Conservation (phyloP, 73 alveolate species). For the Stentor roeselii region DNA sequence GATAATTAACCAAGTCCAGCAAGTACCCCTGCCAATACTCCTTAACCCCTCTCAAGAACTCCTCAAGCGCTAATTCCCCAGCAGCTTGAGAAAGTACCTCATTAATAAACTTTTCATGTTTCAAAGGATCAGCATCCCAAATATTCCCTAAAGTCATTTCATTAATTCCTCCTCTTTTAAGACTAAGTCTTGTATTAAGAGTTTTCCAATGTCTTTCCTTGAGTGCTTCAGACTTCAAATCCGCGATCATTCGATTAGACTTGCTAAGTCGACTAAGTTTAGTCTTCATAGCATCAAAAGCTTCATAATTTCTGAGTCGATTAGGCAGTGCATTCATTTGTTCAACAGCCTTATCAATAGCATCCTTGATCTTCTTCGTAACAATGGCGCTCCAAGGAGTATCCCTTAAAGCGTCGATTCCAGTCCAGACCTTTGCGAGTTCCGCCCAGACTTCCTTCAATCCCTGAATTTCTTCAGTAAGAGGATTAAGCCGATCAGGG, state of each 20-base stretch:
- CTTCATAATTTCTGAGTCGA: constrained; percentile 82
- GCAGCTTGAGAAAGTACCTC: constrained; percentile 92
- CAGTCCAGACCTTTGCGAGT: constrained; percentile 23
- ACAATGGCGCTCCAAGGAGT: constrained; percentile 91
- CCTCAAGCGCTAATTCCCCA: constrained; percentile 95
- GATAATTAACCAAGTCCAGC: constrained; percentile 94
- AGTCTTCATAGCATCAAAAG: constrained; percentile 92
- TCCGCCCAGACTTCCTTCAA: constrained; percentile 28
- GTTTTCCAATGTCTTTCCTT: constrained; percentile 96
- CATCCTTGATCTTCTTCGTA: constrained; percentile 85
- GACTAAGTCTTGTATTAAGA: constrained; percentile 66
- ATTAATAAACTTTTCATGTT: constrained; percentile 75
- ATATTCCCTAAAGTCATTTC: constrained; percentile 69
- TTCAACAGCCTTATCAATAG: constrained; percentile 70
- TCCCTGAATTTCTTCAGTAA: constrained; percentile 42
- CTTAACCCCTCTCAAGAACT: constrained; percentile 68
- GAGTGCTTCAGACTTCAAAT: constrained; percentile 98
- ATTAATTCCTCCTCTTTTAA: constrained; percentile 51
- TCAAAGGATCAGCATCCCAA: constrained; percentile 80
- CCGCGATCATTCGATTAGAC: constrained; percentile 78
- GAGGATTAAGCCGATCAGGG: constrained; percentile 73
- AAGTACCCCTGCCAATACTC: constrained; percentile 59
- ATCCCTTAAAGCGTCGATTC: constrained; percentile 73
- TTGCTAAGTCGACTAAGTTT: constrained; percentile 74
- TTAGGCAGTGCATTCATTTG: constrained; percentile 38